These are phyloP conservation scores for Microglena sp. DNA, from an alignment of 139 green algal species.

Conservation along the genomic window DNA sequence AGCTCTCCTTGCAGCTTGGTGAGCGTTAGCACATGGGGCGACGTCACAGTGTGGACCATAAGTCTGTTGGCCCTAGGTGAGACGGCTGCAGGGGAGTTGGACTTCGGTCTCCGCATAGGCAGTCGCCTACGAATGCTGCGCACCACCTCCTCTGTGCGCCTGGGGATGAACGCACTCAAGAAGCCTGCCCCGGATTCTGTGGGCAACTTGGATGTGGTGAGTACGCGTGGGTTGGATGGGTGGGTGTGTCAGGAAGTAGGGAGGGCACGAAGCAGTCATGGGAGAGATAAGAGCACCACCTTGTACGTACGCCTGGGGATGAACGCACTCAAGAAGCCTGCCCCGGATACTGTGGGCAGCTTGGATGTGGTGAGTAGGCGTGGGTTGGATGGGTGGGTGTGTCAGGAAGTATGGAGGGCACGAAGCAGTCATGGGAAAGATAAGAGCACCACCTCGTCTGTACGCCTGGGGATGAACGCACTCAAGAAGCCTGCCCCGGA, in stretches of 20 bases:
- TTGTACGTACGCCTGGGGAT: conserved; percentile 22
- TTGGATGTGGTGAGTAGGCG: no score
- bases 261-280: conserved; percentile 16
- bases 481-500: no score
- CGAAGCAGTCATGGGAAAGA: conserved; percentile 28
- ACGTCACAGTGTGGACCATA: conserved; percentile 25
- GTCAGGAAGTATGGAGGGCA: neutral
- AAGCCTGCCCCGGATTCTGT: no score
- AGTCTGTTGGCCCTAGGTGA: conserved; percentile 16
- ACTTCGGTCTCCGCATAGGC: conserved; percentile 36
- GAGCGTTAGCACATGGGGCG: conserved; percentile 23
- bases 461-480: conserved; percentile 22
- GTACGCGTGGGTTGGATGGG: no score
- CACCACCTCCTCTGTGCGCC: conserved; percentile 9
- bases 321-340: no score
- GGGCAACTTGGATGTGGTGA: no score
- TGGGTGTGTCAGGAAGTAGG: no score
- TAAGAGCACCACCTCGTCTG: conserved; percentile 10
- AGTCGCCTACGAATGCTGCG: conserved; percentile 32
- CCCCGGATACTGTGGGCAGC: no score
- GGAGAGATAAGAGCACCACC: conserved; percentile 22
- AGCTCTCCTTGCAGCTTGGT: conserved; percentile 22
- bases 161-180: conserved; percentile 25
- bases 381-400: no score
- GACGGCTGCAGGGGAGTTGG: conserved; percentile 14